Base-by-base conservation (phyloP, 768 basidiomycete species). In the Termitomyces sp. region DNA sequence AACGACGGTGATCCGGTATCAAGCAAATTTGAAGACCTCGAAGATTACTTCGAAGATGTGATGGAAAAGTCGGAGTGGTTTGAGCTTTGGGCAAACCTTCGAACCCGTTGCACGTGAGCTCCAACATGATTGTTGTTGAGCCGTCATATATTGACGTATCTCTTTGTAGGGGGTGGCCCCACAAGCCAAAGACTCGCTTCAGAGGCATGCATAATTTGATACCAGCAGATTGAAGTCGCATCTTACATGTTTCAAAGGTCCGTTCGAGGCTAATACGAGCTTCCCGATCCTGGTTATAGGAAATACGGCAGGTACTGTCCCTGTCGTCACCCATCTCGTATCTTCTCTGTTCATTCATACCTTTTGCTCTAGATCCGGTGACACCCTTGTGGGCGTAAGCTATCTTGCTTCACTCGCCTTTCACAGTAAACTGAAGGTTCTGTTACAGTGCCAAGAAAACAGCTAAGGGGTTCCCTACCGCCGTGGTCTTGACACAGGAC, bases 401-500 rank as follows among this genome's bases (percentile, higher is more conserved):
- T 10, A 50, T 24, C 36, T 46, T 13, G 55, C n/a, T 33, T 52
- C 13, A 10, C 24, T 24, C 16, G 20, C 36, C 14, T 49, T 43
- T 45, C 52, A 3, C 41, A 33, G 28, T 2, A 40, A 13, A 32
- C 18, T 22, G 20, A 50, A 35, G 18, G 33, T 16, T 24, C 14
- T 16, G 16, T 51, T 2, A 41, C 38, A 79, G 78, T 13, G 77
- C 76, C 2, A 71, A 72, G 60, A 73, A 74, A 41, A 76, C 70
- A 60, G 72, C 74, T 0, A 58, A 64, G 47, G 69, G 70, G 7
- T 78, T 77, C 63, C 58, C 66, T 2, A 65, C 63, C n/a, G 73
- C 76, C 3, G 71, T 74, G 16, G 74, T 79, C 13, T 63, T 79
- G 20, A 76, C 73, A 7, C 76, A 78, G 56, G 73, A 77, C 26